A percentile compares a stretch with the other conserved stretches of the same genome.
phyloP scores from a whole-genome alignment of 139 green algal species.

The Auxenochlorella pyrenoidosa region DNA sequence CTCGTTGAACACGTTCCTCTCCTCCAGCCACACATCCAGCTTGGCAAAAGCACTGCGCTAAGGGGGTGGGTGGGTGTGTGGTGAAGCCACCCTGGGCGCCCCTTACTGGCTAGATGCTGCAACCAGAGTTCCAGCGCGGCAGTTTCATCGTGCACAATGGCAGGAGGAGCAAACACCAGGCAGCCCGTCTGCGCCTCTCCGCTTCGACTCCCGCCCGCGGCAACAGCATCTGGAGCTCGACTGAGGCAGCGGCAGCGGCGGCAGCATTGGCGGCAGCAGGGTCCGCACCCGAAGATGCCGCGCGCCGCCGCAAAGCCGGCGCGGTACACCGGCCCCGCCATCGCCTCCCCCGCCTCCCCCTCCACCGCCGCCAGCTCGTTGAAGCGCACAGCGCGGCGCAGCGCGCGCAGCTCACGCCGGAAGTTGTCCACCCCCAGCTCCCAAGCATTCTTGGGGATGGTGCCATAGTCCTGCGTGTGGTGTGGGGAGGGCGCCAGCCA shows the following conservation, averaged over 20 bases:
- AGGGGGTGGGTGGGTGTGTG: no score
- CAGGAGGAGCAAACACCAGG: no score
- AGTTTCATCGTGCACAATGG: no score
- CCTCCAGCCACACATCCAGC: conserved; percentile 62
- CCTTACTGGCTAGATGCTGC: no score
- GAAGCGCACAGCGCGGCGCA: conserved; percentile 74
- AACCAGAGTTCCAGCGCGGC: no score
- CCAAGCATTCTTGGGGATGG: conserved; percentile 72
- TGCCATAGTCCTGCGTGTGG: conserved; percentile 63
- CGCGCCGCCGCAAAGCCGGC: neutral
- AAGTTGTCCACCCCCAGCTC: conserved; percentile 81
- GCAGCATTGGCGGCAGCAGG: neutral
- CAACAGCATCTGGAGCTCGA: neutral
- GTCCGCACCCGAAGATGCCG: neutral
- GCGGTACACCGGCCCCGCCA: neutral
- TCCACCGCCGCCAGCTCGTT: conserved; percentile 61
- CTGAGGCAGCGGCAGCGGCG: neutral
- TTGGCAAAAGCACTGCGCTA: conserved; percentile 21
- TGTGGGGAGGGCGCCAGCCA: neutral
- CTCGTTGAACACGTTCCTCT: conserved; percentile 47
- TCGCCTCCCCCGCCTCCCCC: neutral
- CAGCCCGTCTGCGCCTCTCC: no score
- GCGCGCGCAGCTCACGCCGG: conserved; percentile 66
- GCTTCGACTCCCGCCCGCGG: no score
- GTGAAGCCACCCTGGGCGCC: neutral